Evolutionary conservation across 208 protist species (phyloP).

Genomic region (Herpetomonas samuelpessoai): DNA sequence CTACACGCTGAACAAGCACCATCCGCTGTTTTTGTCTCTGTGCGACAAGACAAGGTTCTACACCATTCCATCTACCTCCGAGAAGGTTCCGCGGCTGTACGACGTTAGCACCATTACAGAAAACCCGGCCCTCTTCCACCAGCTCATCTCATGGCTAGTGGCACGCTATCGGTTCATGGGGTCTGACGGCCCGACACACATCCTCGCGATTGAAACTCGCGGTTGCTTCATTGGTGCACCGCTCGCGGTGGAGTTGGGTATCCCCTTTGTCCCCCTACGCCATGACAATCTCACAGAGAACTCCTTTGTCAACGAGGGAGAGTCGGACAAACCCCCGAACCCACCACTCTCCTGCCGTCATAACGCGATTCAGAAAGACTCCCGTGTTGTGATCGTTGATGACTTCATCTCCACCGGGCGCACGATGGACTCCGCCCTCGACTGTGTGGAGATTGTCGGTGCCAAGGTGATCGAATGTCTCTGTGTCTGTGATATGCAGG

Average conservation of each 20-base stretch:
- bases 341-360: conserved; percentile 51
- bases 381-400: conserved; percentile 84
- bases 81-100: conserved; percentile 50
- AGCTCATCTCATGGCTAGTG: conserved; percentile 58
- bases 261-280: conserved; percentile 77
- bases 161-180: conserved; percentile 64
- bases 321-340: conserved; percentile 20
- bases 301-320: conserved; percentile 45
- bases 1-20: conserved; percentile 29
- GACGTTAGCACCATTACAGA: conserved; percentile 86
- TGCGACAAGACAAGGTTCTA: conserved; percentile 16
- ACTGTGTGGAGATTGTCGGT: conserved; percentile 57
- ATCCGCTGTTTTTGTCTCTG: conserved; percentile 29
- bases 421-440: conserved; percentile 66
- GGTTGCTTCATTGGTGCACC: conserved; percentile 78
- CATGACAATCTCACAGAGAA: conserved; percentile 40
- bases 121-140: conserved; percentile 56
- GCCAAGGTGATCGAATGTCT: conserved; percentile 64
- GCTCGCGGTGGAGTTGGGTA: conserved; percentile 64
- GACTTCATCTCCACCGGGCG: conserved; percentile 83
- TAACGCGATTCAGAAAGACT: conserved; percentile 40
- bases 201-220: conserved; percentile 72
- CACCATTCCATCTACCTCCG: conserved; percentile 13
- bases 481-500: conserved; percentile 65
- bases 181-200: conserved; percentile 51